Conservation (phyloP, 1,284 basidiomycete species). For the Marasmius tenuissimus region DNA sequence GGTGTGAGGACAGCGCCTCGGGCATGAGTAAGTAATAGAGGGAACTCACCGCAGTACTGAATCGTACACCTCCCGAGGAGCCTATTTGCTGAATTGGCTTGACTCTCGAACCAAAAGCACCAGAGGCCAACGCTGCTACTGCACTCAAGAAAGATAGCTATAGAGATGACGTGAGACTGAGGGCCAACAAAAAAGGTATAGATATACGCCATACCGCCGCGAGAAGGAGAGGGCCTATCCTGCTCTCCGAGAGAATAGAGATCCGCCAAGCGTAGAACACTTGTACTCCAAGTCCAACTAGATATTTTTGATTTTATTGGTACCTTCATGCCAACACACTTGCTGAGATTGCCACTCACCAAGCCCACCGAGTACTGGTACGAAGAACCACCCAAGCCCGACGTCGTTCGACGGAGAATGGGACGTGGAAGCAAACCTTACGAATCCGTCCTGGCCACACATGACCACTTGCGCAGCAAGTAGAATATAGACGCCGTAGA, state of each 20-base stretch:
- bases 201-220: not conserved
- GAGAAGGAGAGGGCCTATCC: not conserved
- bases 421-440: not conserved
- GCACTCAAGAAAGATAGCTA: not conserved
- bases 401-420: not conserved
- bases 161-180: not conserved
- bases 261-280: not conserved
- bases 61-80: no score
- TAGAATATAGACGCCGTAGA: not conserved
- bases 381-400: not conserved
- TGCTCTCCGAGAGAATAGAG: not conserved
- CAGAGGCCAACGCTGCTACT: no score
- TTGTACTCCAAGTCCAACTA: not conserved
- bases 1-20: not conserved
- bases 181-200: not conserved
- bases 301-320: not conserved
- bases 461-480: not conserved
- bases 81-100: no score
- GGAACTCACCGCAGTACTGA: no score
- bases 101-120: no score
- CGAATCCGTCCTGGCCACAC: not conserved
- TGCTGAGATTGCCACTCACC: not conserved
- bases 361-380: not conserved
- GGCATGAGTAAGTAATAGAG: not conserved
- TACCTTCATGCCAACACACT: not conserved